Conservation (phyloP, 2,329 filamentous ascomycete species). For the Fusarium nelsonii region DNA sequence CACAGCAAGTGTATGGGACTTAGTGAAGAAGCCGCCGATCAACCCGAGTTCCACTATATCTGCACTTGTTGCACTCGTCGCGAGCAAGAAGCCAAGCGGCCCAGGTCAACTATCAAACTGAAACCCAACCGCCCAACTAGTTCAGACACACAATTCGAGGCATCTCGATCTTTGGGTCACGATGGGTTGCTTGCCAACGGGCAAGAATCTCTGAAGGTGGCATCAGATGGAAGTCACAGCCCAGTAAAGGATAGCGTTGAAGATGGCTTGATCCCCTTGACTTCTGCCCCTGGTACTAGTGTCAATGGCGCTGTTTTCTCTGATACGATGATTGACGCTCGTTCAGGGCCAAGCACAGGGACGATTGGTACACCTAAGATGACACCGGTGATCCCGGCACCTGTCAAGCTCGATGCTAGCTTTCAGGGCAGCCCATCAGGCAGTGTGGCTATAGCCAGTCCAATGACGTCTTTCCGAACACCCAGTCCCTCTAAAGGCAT, state of each 20-base stretch:
- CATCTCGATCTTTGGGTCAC: constrained; percentile 20
- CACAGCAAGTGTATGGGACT: constrained; percentile 93
- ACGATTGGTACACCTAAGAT: constrained; percentile 21
- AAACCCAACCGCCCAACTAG: constrained; percentile 56
- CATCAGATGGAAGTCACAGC: constrained; percentile 8
- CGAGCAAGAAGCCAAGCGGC: constrained; percentile 72
- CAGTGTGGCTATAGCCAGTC: constrained; percentile 27
- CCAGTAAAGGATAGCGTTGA: constrained; percentile 22
- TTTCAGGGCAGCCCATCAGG: constrained; percentile 26
- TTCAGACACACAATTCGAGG: constrained; percentile 16
- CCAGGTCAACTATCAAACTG: constrained; percentile 64
- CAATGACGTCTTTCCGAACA: constrained; percentile 39
- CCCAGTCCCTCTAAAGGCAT: constrained; percentile 45
- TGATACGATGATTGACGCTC: constrained; percentile 7
- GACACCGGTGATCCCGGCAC: constrained; percentile 42
- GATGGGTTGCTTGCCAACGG: background rate
- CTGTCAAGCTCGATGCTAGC: constrained; percentile 41
- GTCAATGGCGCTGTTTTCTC: constrained; percentile 28
- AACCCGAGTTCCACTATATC: constrained; percentile 87
- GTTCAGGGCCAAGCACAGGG: constrained; percentile 17
- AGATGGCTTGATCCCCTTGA: constrained; percentile 27
- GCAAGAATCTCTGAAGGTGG: background rate
- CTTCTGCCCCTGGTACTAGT: constrained; percentile 25
- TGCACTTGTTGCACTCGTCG: constrained; percentile 82
- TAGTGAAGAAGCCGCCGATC: constrained; percentile 80